Percentiles rank a stretch among this genome's conserved stretches.
phyloP scores from a whole-genome alignment of 352 stramenopile genomes.

The Phytophthora cactorum region DNA sequence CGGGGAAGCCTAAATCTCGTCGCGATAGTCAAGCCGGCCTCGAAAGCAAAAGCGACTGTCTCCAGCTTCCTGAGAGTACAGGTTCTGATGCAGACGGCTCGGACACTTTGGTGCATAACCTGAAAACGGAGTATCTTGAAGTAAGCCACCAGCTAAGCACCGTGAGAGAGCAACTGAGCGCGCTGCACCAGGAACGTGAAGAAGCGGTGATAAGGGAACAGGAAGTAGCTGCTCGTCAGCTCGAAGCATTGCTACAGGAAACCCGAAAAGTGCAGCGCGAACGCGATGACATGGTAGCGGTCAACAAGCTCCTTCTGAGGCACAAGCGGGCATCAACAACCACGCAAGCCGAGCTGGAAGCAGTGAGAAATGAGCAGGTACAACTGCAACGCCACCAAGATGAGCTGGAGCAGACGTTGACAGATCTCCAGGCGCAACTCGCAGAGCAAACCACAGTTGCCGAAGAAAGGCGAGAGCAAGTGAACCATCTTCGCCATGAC shows the following conservation, averaged over 20 bases:
- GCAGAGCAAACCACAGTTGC: conserved; percentile 28
- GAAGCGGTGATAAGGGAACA: conserved; percentile 21
- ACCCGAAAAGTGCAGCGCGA: conserved; percentile 38
- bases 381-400: conserved; percentile 33
- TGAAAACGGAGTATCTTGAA: conserved; percentile 43
- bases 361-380: conserved; percentile 27
- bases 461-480: conserved; percentile 28
- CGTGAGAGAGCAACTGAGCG: conserved; percentile 25
- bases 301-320: conserved; percentile 43
- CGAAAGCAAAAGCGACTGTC: conserved; percentile 27
- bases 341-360: conserved; percentile 27
- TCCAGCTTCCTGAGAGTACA: conserved; percentile 29
- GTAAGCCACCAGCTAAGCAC: conserved; percentile 37
- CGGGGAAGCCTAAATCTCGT: conserved; percentile 19
- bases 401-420: conserved; percentile 29
- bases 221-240: conserved; percentile 26
- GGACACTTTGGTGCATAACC: conserved; percentile 25
- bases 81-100: conserved; percentile 9
- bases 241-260: conserved; percentile 34
- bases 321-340: conserved; percentile 36
- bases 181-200: conserved; percentile 21
- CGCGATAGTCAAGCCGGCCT: conserved; percentile 19
- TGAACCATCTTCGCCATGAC: conserved; percentile 48
- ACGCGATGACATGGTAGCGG: conserved; percentile 47
- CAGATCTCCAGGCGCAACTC: conserved; percentile 33